Conservation (phyloP, 768 basidiomycete genomes). For the Austroboletus eburneus region DNA sequence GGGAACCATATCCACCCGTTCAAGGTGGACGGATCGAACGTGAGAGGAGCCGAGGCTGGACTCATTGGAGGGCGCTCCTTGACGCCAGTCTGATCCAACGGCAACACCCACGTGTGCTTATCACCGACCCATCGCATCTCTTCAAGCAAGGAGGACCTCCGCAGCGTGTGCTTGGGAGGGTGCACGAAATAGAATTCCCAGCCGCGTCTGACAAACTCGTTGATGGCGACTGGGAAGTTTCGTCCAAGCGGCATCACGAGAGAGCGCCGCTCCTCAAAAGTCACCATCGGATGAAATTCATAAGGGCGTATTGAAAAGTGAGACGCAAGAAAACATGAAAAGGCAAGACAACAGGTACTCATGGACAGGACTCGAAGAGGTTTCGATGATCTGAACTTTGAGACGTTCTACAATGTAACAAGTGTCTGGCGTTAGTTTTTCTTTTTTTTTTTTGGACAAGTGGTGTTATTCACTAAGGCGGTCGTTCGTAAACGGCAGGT, state of each 20-base stretch:
- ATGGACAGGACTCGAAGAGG: constrained; percentile 15
- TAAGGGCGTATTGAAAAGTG: constrained; percentile 24
- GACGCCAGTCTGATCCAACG: constrained; percentile 21
- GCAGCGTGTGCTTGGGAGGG: not conserved
- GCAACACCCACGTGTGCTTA: constrained; percentile 27
- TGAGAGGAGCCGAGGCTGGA: constrained; percentile 8
- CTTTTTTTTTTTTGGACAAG: too few species aligned
- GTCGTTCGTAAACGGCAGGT: too few species aligned
- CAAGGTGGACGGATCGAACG: constrained; percentile 12
- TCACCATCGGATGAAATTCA: constrained; percentile 38
- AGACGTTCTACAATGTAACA: not conserved
- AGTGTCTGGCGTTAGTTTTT: not conserved
- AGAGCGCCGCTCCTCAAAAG: constrained; percentile 31
- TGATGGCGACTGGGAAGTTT: constrained; percentile 6
- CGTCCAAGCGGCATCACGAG: constrained; percentile 17
- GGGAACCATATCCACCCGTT: constrained; percentile 12
- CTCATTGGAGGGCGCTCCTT: constrained; percentile 9
- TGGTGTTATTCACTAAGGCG: too few species aligned
- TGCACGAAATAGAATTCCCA: constrained; percentile 27
- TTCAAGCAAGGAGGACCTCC: constrained; percentile 19
- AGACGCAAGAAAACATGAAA: not conserved
- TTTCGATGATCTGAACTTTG: constrained; percentile 40
- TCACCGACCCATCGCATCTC: constrained; percentile 32
- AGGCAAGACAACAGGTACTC: too few species aligned
- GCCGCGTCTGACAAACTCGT: constrained; percentile 36